A percentile compares a stretch with the other conserved stretches of the same genome.
Conservation (phyloP, 768 basidiomycete species). For the Leccinum variicolor region DNA sequence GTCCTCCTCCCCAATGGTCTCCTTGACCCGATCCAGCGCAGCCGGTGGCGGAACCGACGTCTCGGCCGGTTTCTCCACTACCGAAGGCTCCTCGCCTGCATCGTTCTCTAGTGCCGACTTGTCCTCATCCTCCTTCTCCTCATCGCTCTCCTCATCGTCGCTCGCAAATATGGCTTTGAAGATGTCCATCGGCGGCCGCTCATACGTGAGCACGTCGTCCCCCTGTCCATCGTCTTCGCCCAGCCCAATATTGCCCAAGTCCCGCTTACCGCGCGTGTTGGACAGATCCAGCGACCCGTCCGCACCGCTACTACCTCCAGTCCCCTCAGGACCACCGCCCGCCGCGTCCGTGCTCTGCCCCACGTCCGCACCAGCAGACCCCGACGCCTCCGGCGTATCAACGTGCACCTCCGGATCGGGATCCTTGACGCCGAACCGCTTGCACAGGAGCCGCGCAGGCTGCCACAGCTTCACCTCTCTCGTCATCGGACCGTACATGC, state of each 20-base stretch:
- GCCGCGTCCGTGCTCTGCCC: neutral
- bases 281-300: neutral
- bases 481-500: constrained; percentile 90
- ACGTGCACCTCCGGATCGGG: constrained; percentile 53
- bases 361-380: constrained; percentile 16
- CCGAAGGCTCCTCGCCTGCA: constrained; percentile 5
- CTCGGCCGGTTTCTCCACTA: neutral
- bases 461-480: constrained; percentile 72
- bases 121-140: constrained; percentile 43
- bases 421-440: constrained; percentile 89
- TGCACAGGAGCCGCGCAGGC: constrained; percentile 84
- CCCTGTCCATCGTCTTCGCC: constrained; percentile 94
- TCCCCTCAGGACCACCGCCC: neutral
- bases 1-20: neutral
- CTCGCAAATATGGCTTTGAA: constrained; percentile 99
- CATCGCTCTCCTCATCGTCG: constrained; percentile 84
- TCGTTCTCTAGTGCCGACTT: constrained; percentile 14
- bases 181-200: constrained; percentile 84
- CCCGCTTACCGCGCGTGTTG: constrained; percentile 37
- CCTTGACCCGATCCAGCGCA: neutral
- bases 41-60: neutral
- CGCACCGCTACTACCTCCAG: neutral
- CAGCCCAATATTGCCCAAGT: constrained; percentile 79
- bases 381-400: constrained; percentile 28
- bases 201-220: constrained; percentile 81